Percentiles rank a stretch among this genome's conserved stretches.
These are phyloP conservation scores for Brassica nigra DNA, from an alignment of 345 rosid genomes.

Conservation along the genomic window DNA sequence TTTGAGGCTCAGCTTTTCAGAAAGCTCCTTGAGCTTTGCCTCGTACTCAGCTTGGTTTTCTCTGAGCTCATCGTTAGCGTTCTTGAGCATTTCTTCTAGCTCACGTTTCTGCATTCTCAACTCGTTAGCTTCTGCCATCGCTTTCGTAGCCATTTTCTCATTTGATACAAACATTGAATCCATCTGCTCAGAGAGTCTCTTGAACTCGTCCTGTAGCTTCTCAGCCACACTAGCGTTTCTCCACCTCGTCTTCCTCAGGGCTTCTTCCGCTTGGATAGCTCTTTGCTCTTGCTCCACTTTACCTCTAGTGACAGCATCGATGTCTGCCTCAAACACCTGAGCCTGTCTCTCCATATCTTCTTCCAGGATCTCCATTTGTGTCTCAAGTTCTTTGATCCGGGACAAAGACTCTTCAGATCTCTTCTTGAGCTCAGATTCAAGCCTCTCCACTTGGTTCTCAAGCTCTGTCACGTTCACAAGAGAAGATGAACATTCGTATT, in stretches of 20 bases:
- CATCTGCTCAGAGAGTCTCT: constrained; percentile 74
- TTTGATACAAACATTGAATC: constrained; percentile 74
- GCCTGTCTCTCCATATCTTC: constrained; percentile 71
- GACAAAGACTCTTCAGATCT: constrained; percentile 53
- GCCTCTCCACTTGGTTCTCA: constrained; percentile 50
- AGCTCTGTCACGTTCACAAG: constrained; percentile 54
- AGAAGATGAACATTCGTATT: constrained; percentile 63
- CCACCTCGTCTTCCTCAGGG: constrained; percentile 62
- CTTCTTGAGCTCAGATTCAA: constrained; percentile 54
- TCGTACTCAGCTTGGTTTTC: constrained; percentile 50
- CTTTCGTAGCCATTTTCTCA: constrained; percentile 78
- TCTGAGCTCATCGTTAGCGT: constrained; percentile 57
- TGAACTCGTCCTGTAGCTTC: constrained; percentile 81
- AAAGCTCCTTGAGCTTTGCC: constrained; percentile 52
- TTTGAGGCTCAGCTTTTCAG: constrained; percentile 38
- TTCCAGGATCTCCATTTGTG: constrained; percentile 57
- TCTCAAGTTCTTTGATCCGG: constrained; percentile 54
- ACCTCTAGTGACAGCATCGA: constrained; percentile 54
- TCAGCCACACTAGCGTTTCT: constrained; percentile 77
- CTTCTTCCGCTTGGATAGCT: constrained; percentile 84
- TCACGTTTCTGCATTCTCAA: constrained; percentile 58
- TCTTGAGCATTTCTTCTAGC: constrained; percentile 62
- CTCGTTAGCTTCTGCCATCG: constrained; percentile 72
- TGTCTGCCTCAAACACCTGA: constrained; percentile 59
- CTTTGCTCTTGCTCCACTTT: constrained; percentile 83